Evolutionary conservation across 306 rosid genomes (phyloP).

Genomic region (Sicyos baderoa): DNA sequence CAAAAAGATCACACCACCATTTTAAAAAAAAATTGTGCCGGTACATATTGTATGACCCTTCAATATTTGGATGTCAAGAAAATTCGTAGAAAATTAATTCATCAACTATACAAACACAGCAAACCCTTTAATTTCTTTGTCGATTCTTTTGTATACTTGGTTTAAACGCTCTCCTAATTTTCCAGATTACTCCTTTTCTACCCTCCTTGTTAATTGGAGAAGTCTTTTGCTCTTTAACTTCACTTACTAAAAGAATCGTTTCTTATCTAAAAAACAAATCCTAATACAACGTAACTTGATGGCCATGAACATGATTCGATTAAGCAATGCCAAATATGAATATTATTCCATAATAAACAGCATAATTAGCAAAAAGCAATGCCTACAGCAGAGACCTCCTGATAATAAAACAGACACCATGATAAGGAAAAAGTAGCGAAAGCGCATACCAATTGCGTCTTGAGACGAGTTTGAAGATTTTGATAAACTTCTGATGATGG

Average conservation of each 20-base stretch:
- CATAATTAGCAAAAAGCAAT: neutral
- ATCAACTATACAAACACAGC: neutral
- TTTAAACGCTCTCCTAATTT: too few species aligned
- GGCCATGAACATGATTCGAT: neutral
- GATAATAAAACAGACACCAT: neutral
- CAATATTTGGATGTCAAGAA: too few species aligned
- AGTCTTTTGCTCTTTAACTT: too few species aligned
- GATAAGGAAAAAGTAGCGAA: constrained; percentile 12
- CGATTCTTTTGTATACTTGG: too few species aligned
- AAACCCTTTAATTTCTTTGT: neutral
- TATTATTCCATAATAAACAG: neutral
- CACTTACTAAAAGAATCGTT: too few species aligned
- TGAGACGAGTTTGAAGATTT: constrained; percentile 73
- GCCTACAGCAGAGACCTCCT: neutral
- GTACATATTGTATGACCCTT: too few species aligned
- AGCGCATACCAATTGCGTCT: constrained; percentile 74
- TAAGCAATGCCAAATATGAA: neutral
- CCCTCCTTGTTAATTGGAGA: too few species aligned
- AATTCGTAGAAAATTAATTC: too few species aligned
- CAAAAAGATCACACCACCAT: neutral
- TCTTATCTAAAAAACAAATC: too few species aligned
- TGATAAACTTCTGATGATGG: constrained; percentile 92
- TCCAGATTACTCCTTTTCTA: too few species aligned
- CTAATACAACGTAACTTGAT: neutral
- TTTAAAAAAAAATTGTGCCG: too few species aligned